phyloP scores from a whole-genome alignment of 768 basidiomycete species.

The Suillus tomentosus region DNA sequence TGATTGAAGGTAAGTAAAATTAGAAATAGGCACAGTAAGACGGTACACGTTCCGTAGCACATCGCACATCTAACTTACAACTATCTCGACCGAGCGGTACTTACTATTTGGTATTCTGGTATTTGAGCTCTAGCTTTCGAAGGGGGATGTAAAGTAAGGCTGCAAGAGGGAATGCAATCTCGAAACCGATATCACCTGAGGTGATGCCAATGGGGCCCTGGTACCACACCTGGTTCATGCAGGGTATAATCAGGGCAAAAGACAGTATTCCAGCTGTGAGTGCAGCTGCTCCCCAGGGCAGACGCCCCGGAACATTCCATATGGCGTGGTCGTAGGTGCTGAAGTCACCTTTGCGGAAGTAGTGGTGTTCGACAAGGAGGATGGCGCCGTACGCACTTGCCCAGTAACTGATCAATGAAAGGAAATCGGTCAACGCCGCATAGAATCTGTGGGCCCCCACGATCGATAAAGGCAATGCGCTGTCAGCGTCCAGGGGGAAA shows the following conservation, averaged over 20 bases:
- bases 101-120: constrained; percentile 27
- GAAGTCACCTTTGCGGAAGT: constrained; percentile 58
- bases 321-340: constrained; percentile 46
- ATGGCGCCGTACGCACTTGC: constrained; percentile 58
- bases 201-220: constrained; percentile 63
- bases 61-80: not conserved
- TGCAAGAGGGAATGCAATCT: constrained; percentile 55
- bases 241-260: constrained; percentile 60
- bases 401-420: constrained; percentile 75
- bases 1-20: not conserved
- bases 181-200: constrained; percentile 74
- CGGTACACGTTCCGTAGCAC: not conserved
- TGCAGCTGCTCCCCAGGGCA: constrained; percentile 69
- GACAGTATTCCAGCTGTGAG: constrained; percentile 50
- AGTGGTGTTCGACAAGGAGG: constrained; percentile 64
- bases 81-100: not conserved
- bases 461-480: constrained; percentile 68
- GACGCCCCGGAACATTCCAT: constrained; percentile 52
- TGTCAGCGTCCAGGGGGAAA: constrained; percentile 25
- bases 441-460: constrained; percentile 72
- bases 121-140: constrained; percentile 48
- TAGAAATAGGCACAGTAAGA: not conserved
- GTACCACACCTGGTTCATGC: constrained; percentile 75
- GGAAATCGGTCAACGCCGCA: constrained; percentile 59
- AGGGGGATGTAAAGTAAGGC: constrained; percentile 55